Evolutionary conservation across 2,329 filamentous ascomycete genomes (phyloP).

Genomic region (Colletotrichum phormii): DNA sequence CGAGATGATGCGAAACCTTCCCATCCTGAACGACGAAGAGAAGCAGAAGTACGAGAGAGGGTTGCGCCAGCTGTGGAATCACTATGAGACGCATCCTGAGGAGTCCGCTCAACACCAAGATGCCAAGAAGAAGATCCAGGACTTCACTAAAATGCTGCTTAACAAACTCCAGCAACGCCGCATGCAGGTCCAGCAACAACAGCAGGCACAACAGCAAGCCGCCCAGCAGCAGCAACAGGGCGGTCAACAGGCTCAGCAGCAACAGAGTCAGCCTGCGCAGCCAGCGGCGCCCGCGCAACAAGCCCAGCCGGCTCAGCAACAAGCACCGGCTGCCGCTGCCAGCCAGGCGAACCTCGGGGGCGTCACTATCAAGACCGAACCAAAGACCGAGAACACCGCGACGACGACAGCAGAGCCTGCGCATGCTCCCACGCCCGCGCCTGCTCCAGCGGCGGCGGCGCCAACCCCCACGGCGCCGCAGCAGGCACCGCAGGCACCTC

Average conservation of each 20-base stretch:
- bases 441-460: constrained; percentile 18
- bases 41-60: constrained; percentile 70
- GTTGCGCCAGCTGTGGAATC: constrained; percentile 64
- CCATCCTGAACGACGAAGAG: constrained; percentile 64
- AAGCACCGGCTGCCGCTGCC: constrained; percentile 24
- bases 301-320: constrained; percentile 39
- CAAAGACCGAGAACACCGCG: constrained; percentile 22
- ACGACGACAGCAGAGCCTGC: constrained; percentile 30
- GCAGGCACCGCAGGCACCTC: constrained; percentile 41
- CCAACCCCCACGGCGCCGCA: constrained; percentile 22
- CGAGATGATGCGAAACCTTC: constrained; percentile 62
- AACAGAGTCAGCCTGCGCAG: constrained; percentile 31
- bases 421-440: constrained; percentile 17
- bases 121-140: constrained; percentile 68
- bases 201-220: constrained; percentile 45
- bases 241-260: constrained; percentile 36
- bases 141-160: constrained; percentile 70
- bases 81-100: constrained; percentile 59
- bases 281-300: constrained; percentile 39
- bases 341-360: constrained; percentile 17
- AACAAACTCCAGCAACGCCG: constrained; percentile 58
- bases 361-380: constrained; percentile 29
- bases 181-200: constrained; percentile 49
- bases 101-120: constrained; percentile 61
- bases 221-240: constrained; percentile 37